Evolutionary conservation across 2,329 filamentous ascomycete species (phyloP).

Genomic region (Phyllosticta citribraziliensis): DNA sequence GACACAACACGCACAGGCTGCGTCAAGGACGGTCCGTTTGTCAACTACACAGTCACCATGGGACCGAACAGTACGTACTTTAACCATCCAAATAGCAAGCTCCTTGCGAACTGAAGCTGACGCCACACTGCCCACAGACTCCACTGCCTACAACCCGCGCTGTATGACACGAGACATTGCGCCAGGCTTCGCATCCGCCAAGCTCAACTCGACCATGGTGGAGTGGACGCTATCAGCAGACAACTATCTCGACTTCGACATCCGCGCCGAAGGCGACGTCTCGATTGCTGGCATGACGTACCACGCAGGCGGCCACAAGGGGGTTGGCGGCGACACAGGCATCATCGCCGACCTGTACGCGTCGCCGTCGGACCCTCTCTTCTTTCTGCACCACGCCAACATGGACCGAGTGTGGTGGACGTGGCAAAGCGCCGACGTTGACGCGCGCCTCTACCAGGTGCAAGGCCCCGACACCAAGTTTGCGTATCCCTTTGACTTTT

Average conservation of each 20-base stretch:
- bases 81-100: not conserved
- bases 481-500: conserved; percentile 10
- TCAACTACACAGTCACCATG: conserved; percentile 34
- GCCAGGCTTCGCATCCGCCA: conserved; percentile 2
- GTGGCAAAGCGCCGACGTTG: conserved; percentile 39
- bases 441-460: conserved; percentile 18
- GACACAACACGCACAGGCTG: conserved; percentile 30
- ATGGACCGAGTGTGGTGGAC: conserved; percentile 42
- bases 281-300: not conserved
- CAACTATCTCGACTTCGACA: conserved; percentile 5
- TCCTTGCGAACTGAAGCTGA: not conserved
- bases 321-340: conserved; percentile 21
- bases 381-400: conserved; percentile 35
- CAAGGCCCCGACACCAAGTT: conserved; percentile 12
- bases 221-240: not conserved
- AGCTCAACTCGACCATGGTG: conserved; percentile 2
- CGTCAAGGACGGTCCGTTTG: conserved; percentile 44
- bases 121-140: not conserved
- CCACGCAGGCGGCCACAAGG: conserved; percentile 39
- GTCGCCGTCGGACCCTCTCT: conserved; percentile 18
- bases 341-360: conserved; percentile 4
- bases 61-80: conserved; percentile 31
- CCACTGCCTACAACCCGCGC: conserved; percentile 5
- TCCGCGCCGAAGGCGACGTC: not conserved
- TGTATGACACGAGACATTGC: conserved; percentile 2